Evolutionary conservation across 495 filamentous ascomycete genomes (phyloP).

Genomic region (Articulospora tetracladia): DNA sequence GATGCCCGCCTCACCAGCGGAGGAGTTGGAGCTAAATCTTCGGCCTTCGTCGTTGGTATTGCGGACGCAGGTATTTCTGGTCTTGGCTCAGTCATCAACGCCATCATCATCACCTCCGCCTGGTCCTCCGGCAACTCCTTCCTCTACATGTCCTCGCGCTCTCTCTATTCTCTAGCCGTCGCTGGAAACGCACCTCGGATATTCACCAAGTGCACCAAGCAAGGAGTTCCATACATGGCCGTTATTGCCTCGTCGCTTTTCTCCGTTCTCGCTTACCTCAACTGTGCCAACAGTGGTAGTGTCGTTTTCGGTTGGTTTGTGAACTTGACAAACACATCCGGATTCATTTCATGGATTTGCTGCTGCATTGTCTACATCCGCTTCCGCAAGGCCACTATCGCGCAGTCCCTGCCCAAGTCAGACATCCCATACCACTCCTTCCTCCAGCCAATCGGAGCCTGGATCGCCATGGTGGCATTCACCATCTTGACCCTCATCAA

Average conservation of each 20-base stretch:
- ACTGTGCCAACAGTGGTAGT: conserved; percentile 61
- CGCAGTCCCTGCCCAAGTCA: conserved; percentile 40
- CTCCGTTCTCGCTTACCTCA: conserved; percentile 72
- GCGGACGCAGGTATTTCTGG: conserved; percentile 44
- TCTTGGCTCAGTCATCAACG: conserved; percentile 47
- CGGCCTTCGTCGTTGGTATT: conserved; percentile 58
- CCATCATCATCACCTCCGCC: conserved; percentile 54
- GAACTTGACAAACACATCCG: conserved; percentile 56
- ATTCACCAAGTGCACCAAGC: conserved; percentile 45
- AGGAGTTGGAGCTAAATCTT: conserved; percentile 49
- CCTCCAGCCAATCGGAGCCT: conserved; percentile 52
- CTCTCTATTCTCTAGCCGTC: conserved; percentile 51
- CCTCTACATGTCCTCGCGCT: conserved; percentile 52
- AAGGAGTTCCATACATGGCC: conserved; percentile 57
- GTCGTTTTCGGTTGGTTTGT: conserved; percentile 66
- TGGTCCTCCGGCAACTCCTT: conserved; percentile 60
- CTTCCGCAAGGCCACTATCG: conserved; percentile 49
- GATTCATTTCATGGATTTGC: conserved; percentile 60
- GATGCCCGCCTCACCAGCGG: conserved; percentile 48
- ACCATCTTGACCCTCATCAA: conserved; percentile 52
- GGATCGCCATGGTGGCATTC: conserved; percentile 43
- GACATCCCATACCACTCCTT: conserved; percentile 48
- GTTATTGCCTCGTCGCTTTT: conserved; percentile 59
- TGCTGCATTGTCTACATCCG: conserved; percentile 57
- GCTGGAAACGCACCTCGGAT: conserved; percentile 44